Evolutionary conservation across 2,329 filamentous ascomycete species (phyloP), one percentile per base, ranked within the genome.

Genomic region (Talaromyces funiculosus): DNA sequence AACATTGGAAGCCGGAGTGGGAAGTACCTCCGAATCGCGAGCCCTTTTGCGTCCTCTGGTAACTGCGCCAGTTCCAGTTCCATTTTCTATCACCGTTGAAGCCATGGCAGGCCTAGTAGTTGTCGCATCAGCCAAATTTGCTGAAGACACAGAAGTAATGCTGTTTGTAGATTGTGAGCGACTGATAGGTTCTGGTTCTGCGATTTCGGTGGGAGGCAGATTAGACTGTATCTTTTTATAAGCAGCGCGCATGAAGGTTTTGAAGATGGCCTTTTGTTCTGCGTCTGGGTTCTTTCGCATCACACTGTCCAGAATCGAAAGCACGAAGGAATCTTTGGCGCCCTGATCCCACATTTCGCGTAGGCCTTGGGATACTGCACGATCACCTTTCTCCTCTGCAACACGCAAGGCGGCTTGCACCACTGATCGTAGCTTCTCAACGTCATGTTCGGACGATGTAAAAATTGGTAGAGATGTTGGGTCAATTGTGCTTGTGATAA

Each of bases 81-180:
- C 60, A 37, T 33, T 42, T 40, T 37, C 58, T 10, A 31, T 26
- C n/a, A n/a, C 29, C 12, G 14, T 57, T 43, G 54, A 45, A 29
- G 58, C 20, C 49, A 35, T 54, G 14, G 14, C 47, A 47, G 40
- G 16, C 20, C 53, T 59, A 14, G 8, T 45, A 18, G 26, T 16
- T 58, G 75, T 73, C 51, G 67, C 67, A 40, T 73, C 70, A 35
- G 75, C 64, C 4, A 76, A 75, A 43, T 75, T 72, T 9, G 72
- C 72, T 8, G 75, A 74, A 37, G 77, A 77, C 22, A 77, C 61
- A 12, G 73, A 77, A 16, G 75, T 76, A 12, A 69, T 68, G 20
- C 69, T 75, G 42, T 57, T 42, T 31, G 56, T 66, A 16, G 69
- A 71, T 6, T 64, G 64, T 10, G 65, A 64, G 18, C 69, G 66